Evolutionary conservation across 2,329 filamentous ascomycete genomes (phyloP).

Genomic region (Fusarium oxysporum): DNA sequence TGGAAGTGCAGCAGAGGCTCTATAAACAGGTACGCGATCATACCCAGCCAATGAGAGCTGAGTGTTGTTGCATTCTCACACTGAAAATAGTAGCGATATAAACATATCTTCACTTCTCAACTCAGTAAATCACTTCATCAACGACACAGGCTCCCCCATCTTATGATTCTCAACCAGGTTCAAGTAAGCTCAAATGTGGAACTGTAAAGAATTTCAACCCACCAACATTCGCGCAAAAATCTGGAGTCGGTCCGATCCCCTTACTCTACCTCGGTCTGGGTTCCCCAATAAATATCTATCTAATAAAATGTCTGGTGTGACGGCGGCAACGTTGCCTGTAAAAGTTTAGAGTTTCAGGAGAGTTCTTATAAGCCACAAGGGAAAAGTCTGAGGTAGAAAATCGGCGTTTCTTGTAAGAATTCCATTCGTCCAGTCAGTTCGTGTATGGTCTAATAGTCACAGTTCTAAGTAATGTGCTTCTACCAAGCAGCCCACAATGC

Average conservation of each 20-base stretch:
- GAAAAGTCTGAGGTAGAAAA: not conserved
- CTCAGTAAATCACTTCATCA: not conserved
- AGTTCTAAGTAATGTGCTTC: not conserved
- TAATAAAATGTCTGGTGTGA: not conserved
- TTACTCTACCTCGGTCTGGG: conserved; percentile 17
- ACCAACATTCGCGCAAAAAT: conserved; percentile 22
- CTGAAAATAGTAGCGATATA: not conserved
- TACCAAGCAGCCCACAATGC: not conserved
- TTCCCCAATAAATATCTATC: not conserved
- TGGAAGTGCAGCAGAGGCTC: not conserved
- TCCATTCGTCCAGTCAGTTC: not conserved
- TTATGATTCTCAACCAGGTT: conserved; percentile 10
- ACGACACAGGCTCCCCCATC: not conserved
- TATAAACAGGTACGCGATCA: not conserved
- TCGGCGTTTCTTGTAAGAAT: not conserved
- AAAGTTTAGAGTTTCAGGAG: not conserved
- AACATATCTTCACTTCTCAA: not conserved
- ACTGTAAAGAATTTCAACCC: conserved; percentile 29
- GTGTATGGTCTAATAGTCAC: not conserved
- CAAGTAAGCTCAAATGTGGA: conserved; percentile 30
- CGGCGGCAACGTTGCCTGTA: not conserved
- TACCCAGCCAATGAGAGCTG: conserved; percentile 9
- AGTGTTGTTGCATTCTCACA: not conserved
- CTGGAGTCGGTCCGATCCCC: conserved; percentile 33
- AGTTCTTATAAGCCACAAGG: conserved; percentile 1